phyloP scores from a whole-genome alignment of 495 filamentous ascomycete species.

The Hypoxylon fragiforme region DNA sequence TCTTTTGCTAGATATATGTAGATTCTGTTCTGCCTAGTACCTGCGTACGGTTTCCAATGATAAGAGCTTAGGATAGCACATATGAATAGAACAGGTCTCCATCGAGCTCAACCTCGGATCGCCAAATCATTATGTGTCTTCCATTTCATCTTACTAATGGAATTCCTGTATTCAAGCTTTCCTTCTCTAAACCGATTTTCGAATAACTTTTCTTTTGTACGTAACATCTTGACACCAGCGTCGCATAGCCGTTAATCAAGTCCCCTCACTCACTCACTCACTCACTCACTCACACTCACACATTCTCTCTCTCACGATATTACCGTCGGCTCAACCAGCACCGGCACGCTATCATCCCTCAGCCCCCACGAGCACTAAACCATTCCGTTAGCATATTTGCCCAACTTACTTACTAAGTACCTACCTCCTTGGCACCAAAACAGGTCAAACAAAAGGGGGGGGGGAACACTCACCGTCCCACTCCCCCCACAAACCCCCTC shows the following conservation, averaged over 20 bases:
- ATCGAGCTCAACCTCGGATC: neutral
- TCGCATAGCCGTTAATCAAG: neutral
- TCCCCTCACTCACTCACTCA: neutral
- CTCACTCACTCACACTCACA: too few species aligned
- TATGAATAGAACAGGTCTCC: too few species aligned
- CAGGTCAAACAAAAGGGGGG: neutral
- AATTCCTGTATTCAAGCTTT: neutral
- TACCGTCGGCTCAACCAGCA: conserved; percentile 11
- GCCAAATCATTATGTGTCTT: too few species aligned
- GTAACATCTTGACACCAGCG: neutral
- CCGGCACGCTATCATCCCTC: conserved; percentile 3
- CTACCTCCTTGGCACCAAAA: too few species aligned
- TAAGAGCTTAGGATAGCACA: too few species aligned
- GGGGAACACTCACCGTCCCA: conserved; percentile 15
- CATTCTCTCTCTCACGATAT: neutral
- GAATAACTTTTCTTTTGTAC: neutral
- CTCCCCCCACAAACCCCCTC: conserved; percentile 19
- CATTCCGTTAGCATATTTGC: neutral
- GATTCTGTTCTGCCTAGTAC: too few species aligned
- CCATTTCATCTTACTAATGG: too few species aligned
- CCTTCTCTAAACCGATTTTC: neutral
- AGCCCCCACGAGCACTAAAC: conserved; percentile 23
- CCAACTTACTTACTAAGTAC: neutral
- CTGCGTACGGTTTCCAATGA: too few species aligned
- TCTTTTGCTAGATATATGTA: too few species aligned